Base-by-base conservation (phyloP, 176 grass and related monocot species). In the Zoysia pacifica region DNA sequence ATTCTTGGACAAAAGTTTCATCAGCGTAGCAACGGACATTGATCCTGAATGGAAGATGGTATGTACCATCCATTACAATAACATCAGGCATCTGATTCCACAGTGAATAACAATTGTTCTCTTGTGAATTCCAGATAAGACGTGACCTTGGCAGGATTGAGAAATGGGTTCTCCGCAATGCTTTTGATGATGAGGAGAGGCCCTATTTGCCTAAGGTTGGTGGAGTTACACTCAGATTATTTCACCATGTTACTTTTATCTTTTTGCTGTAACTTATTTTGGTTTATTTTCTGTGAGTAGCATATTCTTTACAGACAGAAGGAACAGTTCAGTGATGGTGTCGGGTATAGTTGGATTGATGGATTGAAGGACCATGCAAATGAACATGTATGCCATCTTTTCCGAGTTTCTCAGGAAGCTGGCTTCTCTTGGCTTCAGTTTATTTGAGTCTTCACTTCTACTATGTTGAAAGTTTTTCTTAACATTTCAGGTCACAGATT, bases 1-100 rank as follows among this genome's bases (percentile, higher is more conserved):
- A 54, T 99, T 99, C 79, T 84, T 99, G 73, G 97, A 99, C 84
- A 96, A 99, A 72, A 80, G 80, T 63, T 99, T 99, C 44, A 96
- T 99, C 84, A 84, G 90, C 46, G 56, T 99, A 79, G 97, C 97
- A 60, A 99, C 96, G 97, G 88, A 93, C 65, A 79, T 99, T 47
- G 86, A 99, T 90, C 97, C 93, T 82, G 97, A 96, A 86, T 99
- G 97, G 85, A 99, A 99, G 85, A 96, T 99, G 97, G 97, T 99
- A 82, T 70, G 83, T 59, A 35, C 28, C 16, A 18, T 46, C 8
- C 46, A 35, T 71, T 53, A 11, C 37, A 51, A 72, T 55, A 69
- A 63, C 18, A n/a, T 7, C 3, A 0, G 7, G 0, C 9, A 19
- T 53, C 16, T 56, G 37, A 7, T 81, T 41, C 42, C 35, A 66